Percentiles rank a stretch among this genome's conserved stretches.
phyloP scores from a whole-genome alignment of 75 land plant genomes.

The Sequoiadendron giganteum region DNA sequence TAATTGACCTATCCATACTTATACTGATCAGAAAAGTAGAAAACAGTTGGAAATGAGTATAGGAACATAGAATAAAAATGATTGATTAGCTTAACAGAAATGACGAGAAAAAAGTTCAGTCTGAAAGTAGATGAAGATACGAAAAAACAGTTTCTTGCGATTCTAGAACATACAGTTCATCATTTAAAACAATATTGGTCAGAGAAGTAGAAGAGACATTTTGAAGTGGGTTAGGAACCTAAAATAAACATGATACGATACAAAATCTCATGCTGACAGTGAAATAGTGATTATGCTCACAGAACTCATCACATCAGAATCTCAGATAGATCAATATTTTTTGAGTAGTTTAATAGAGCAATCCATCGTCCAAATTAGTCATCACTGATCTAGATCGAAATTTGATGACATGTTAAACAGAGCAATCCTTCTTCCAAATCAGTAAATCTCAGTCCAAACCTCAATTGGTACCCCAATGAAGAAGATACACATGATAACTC shows the following conservation, averaged over 20 bases:
- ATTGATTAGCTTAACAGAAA: not conserved
- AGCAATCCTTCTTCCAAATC: not conserved
- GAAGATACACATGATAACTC: not conserved
- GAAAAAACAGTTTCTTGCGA: not conserved
- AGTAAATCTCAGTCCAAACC: not conserved
- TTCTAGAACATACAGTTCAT: not conserved
- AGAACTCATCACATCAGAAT: not conserved
- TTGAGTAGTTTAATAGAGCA: not conserved
- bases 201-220: not conserved
- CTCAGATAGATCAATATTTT: not conserved
- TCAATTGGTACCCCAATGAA: not conserved
- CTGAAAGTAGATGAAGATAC: not conserved
- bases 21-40: not conserved
- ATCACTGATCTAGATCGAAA: not conserved
- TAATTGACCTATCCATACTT: not conserved
- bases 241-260: not conserved
- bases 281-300: not conserved
- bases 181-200: not conserved
- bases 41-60: not conserved
- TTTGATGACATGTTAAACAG: not conserved
- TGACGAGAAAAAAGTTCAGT: not conserved
- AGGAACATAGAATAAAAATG: not conserved
- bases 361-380: not conserved
- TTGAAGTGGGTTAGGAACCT: not conserved
- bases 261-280: not conserved